Evolutionary conservation across 495 filamentous ascomycete species (phyloP), one percentile per base, ranked within the genome.

Genomic region (Letharia columbiana): DNA sequence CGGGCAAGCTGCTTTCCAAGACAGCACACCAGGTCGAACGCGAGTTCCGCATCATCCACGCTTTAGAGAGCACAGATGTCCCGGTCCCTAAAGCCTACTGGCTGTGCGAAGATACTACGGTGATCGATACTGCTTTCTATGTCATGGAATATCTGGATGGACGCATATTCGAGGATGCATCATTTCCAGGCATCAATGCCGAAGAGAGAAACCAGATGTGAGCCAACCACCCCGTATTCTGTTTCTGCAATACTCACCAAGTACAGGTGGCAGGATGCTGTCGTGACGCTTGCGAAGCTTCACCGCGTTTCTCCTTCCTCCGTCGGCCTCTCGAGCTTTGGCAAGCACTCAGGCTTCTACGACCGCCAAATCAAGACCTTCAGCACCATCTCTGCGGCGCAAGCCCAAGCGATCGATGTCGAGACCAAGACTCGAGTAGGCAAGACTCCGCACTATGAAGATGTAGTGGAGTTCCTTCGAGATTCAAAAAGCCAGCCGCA

Each of bases 11-110:
- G 5, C 82, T 97, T 37, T 95, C 90, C 63, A 92, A 91, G 76
- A 92, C 92, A 0, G 94, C 94, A 13, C 94, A 98, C 79, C 87
- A 91, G 71, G 93, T 98, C 66, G 94, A 98, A 76, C 89, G 94
- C 67, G 94, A 98, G 75, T 93, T 93, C 78, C 86, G 87, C 72
- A 87, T 96, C 71, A 90, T 98, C 72, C 84, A 89, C 73, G 92
- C 93, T 1, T 81, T 98, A 23, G 84, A 85, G 35, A 72, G 78
- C 31, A 93, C 89, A 23, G 85, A 91, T 74, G 91, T 98, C 39
- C 91, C 92, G 0, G 91, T 95, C 0, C 93, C 94, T 18, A 87
- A 84, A 74, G 84, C 91, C 4, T 87, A 91, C 73, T 90, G 88
- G 72, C 84, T 98, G 17, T 98, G 94, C 77, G 85, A 92, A 70